phyloP scores from a whole-genome alignment of 2,329 filamentous ascomycete genomes.

The Celoporthe dispersa region DNA sequence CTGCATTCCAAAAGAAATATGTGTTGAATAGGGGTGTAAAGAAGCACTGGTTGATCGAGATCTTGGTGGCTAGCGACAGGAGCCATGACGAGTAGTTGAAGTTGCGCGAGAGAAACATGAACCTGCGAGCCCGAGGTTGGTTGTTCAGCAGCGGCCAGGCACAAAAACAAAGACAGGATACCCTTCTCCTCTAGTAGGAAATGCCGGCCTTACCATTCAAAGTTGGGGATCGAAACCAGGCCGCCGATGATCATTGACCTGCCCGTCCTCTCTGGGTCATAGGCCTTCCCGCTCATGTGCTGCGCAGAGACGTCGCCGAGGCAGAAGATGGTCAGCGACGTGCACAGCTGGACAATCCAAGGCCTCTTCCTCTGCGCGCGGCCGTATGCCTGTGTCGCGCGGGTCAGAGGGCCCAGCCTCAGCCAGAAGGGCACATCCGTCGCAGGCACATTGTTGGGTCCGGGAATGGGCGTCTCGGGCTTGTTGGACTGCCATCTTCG shows the following conservation, averaged over 20 bases:
- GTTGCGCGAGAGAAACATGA: slow-evolving; percentile 75
- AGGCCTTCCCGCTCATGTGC: slow-evolving; percentile 63
- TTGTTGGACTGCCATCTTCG: slow-evolving; percentile 37
- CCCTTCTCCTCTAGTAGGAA: not conserved
- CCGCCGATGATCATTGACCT: slow-evolving; percentile 77
- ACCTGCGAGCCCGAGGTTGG: slow-evolving; percentile 53
- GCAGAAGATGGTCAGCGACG: slow-evolving; percentile 77
- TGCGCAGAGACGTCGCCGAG: slow-evolving; percentile 80
- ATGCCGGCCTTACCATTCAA: slow-evolving; percentile 68
- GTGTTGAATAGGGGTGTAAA: slow-evolving; percentile 85
- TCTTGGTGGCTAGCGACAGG: slow-evolving; percentile 75
- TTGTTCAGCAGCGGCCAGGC: slow-evolving; percentile 13
- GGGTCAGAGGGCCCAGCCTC: slow-evolving; percentile 61
- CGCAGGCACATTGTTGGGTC: slow-evolving; percentile 46
- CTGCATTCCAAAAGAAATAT: slow-evolving; percentile 85
- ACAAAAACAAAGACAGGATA: not conserved
- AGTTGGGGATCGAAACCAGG: slow-evolving; percentile 75
- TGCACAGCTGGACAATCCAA: slow-evolving; percentile 78
- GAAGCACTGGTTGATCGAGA: slow-evolving; percentile 75
- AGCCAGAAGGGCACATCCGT: slow-evolving; percentile 55
- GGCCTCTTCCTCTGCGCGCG: slow-evolving; percentile 73
- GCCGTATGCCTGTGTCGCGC: slow-evolving; percentile 63
- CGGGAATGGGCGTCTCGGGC: slow-evolving; percentile 42
- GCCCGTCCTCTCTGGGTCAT: slow-evolving; percentile 70
- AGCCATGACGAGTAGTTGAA: slow-evolving; percentile 83